Conservation (phyloP, 495 filamentous ascomycete genomes). For the Geoglossum glabrum region DNA sequence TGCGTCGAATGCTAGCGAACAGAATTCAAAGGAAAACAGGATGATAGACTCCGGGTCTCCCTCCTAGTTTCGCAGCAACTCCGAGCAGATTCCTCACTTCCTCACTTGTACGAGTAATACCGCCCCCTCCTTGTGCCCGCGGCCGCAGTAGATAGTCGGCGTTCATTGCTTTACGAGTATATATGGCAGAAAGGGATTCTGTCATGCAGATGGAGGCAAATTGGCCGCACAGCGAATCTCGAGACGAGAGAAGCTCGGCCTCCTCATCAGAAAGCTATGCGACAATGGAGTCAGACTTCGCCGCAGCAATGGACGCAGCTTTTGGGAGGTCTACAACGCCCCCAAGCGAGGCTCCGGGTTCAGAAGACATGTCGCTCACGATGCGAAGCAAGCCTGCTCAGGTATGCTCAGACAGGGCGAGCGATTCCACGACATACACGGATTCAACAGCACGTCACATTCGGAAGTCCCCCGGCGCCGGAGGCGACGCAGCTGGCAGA, state of each 20-base stretch:
- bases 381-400: background rate
- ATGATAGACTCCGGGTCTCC: background rate
- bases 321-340: background rate
- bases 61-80: background rate
- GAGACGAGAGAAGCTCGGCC: background rate
- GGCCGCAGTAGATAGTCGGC: background rate
- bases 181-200: background rate
- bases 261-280: constrained; percentile 1
- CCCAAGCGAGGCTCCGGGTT: background rate
- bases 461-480: background rate
- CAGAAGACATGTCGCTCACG: background rate
- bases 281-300: constrained; percentile 2
- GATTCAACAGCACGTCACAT: background rate
- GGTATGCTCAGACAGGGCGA: background rate
- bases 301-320: constrained; percentile 1
- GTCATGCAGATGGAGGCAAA: constrained; percentile 1
- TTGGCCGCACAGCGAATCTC: background rate
- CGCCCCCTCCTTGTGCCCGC: background rate
- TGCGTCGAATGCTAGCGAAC: background rate
- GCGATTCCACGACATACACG: background rate
- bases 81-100: background rate
- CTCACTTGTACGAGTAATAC: background rate
- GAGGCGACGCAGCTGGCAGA: background rate
- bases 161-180: background rate
- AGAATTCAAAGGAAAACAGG: background rate